phyloP scores from a whole-genome alignment of 176 grass and related monocot species.

The Oryza meridionalis region DNA sequence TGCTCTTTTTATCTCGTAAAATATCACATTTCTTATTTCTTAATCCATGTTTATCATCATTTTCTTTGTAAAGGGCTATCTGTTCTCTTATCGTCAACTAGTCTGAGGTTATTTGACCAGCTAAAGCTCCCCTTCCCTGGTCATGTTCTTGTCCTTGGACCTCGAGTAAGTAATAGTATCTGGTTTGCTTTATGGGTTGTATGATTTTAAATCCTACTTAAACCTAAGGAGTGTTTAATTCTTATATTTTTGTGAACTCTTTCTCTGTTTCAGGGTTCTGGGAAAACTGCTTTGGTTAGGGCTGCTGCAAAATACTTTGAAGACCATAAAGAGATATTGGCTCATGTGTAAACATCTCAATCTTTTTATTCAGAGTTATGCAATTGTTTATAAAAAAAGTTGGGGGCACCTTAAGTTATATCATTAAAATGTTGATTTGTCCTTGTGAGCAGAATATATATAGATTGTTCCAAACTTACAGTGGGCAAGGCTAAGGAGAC shows the following conservation, averaged over 20 bases:
- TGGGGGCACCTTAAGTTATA: constrained; percentile 10
- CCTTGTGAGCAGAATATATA: constrained; percentile 71
- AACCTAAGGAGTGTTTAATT: neutral
- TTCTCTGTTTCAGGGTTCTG: constrained; percentile 74
- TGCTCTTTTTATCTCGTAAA: neutral
- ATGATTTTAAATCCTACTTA: constrained; percentile 32
- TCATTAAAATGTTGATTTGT: constrained; percentile 24
- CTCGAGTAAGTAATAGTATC: constrained; percentile 76
- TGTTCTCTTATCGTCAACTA: constrained; percentile 70
- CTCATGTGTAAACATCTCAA: constrained; percentile 68
- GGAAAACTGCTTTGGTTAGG: constrained; percentile 89
- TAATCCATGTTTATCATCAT: constrained; percentile 26
- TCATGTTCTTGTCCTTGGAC: constrained; percentile 86
- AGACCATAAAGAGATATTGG: constrained; percentile 75
- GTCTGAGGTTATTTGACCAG: constrained; percentile 59
- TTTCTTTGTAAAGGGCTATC: constrained; percentile 66
- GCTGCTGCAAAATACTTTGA: constrained; percentile 81
- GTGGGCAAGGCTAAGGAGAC: constrained; percentile 70
- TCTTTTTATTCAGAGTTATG: constrained; percentile 18
- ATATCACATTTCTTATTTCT: constrained; percentile 9
- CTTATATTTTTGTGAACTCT: constrained; percentile 13
- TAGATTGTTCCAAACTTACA: constrained; percentile 85
- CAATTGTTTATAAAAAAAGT: constrained; percentile 20
- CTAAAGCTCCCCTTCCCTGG: constrained; percentile 73
- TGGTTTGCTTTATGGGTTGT: constrained; percentile 36